phyloP scores from a whole-genome alignment of 148 eudicot genomes.

The Persicaria maculosa region DNA sequence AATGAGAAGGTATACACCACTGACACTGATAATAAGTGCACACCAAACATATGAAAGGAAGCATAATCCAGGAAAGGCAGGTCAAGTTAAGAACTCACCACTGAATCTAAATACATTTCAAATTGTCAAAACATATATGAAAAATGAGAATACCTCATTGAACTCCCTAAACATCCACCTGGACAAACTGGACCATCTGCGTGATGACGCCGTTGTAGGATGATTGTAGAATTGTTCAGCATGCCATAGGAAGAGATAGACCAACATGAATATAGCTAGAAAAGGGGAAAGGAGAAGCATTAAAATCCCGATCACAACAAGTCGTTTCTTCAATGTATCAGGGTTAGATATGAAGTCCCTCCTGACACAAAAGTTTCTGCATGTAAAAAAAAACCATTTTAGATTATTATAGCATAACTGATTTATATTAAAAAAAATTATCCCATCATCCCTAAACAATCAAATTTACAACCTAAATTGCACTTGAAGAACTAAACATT shows the following conservation, averaged over 20 bases:
- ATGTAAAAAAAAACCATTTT: slow-evolving; percentile 9
- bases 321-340: slow-evolving; percentile 70
- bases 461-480: neutral
- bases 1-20: neutral
- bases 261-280: slow-evolving; percentile 89
- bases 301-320: slow-evolving; percentile 57
- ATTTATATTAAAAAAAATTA: neutral
- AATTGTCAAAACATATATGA: neutral
- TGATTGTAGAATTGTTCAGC: slow-evolving; percentile 97
- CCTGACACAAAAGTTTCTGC: slow-evolving; percentile 76
- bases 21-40: neutral
- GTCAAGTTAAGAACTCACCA: neutral
- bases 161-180: slow-evolving; percentile 90
- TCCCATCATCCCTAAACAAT: neutral
- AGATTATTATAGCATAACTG: neutral
- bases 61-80: neutral
- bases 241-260: slow-evolving; percentile 93
- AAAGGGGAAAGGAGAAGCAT: slow-evolving; percentile 70
- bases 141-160: slow-evolving; percentile 57
- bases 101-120: neutral
- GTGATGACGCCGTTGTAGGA: slow-evolving; percentile 89
- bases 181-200: slow-evolving; percentile 95
- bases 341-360: slow-evolving; percentile 77
- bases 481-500: neutral
- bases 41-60: neutral